Percentiles rank a stretch among this genome's conserved stretches.
Conservation (phyloP, 148 eudicot species). For the Simmondsia chinensis region DNA sequence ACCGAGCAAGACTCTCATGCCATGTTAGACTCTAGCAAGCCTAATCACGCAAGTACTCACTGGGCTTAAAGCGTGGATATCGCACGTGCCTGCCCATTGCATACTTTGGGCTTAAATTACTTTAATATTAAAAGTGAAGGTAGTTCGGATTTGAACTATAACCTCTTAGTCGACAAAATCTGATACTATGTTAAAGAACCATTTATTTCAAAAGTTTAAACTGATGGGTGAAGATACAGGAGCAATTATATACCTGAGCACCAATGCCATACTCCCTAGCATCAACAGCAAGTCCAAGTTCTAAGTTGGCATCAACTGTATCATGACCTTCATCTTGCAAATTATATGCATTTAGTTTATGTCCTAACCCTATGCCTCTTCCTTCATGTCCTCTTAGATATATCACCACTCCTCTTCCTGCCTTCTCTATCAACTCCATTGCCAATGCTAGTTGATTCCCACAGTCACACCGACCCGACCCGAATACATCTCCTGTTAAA, state of each 20-base stretch:
- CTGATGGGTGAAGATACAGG: background rate
- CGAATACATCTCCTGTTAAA: slow-evolving; percentile 90
- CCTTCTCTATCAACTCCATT: slow-evolving; percentile 67
- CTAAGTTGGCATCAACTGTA: slow-evolving; percentile 87
- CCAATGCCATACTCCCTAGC: slow-evolving; percentile 93
- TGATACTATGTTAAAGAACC: background rate
- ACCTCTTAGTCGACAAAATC: too few species aligned
- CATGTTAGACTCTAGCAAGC: too few species aligned
- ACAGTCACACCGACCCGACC: slow-evolving; percentile 89
- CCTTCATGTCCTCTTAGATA: slow-evolving; percentile 96
- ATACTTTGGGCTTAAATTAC: too few species aligned
- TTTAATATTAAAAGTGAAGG: too few species aligned
- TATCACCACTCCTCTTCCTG: slow-evolving; percentile 70
- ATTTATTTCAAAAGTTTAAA: background rate
- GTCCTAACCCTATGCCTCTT: slow-evolving; percentile 89
- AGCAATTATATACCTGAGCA: slow-evolving; percentile 59
- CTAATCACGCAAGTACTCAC: too few species aligned
- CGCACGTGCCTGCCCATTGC: too few species aligned
- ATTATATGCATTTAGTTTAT: slow-evolving; percentile 84
- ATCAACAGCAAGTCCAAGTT: slow-evolving; percentile 91
- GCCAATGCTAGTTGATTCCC: slow-evolving; percentile 77
- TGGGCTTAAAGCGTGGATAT: too few species aligned
- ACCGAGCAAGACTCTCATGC: too few species aligned
- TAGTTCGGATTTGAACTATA: too few species aligned
- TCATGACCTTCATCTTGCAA: slow-evolving; percentile 91